phyloP scores from a whole-genome alignment of 2,329 filamentous ascomycete species.

The Zasmidium cellare region DNA sequence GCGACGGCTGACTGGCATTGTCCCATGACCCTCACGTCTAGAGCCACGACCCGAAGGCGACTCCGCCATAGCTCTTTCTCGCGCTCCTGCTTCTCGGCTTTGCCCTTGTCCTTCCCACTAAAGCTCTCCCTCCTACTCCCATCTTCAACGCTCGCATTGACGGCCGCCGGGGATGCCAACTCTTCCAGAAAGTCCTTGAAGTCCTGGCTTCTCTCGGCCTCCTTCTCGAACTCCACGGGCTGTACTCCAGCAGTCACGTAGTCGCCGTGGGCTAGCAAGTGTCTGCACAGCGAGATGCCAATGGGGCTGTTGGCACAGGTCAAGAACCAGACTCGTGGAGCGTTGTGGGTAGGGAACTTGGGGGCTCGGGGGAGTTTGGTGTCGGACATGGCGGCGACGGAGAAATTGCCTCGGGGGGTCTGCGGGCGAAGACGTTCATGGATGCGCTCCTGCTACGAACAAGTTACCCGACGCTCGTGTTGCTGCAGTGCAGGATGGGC shows the following conservation, averaged over 20 bases:
- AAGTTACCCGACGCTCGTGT: slow-evolving; percentile 4
- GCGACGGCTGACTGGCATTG: slow-evolving; percentile 85
- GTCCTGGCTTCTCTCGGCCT: slow-evolving; percentile 69
- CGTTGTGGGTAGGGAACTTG: slow-evolving; percentile 61
- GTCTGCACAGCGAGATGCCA: slow-evolving; percentile 75
- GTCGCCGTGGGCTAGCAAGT: slow-evolving; percentile 87
- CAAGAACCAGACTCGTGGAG: slow-evolving; percentile 87
- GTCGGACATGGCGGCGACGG: slow-evolving; percentile 21
- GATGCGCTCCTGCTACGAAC: background rate
- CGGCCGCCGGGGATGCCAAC: slow-evolving; percentile 31
- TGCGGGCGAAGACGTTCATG: slow-evolving; percentile 5
- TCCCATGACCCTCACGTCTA: slow-evolving; percentile 61
- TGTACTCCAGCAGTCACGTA: slow-evolving; percentile 83
- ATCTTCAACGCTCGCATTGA: slow-evolving; percentile 32
- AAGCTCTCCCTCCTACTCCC: slow-evolving; percentile 8
- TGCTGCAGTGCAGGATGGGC: background rate
- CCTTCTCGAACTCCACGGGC: slow-evolving; percentile 71
- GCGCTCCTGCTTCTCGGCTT: slow-evolving; percentile 35
- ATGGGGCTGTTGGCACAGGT: slow-evolving; percentile 84
- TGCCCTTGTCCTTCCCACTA: slow-evolving; percentile 55
- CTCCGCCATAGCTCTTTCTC: slow-evolving; percentile 63
- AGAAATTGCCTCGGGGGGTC: background rate
- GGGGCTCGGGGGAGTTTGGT: slow-evolving; percentile 38
- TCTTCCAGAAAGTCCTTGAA: slow-evolving; percentile 76
- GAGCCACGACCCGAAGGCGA: slow-evolving; percentile 63